These are phyloP conservation scores for Millerozyma miso DNA, from an alignment of 805 yeast species.

Conservation along the genomic window DNA sequence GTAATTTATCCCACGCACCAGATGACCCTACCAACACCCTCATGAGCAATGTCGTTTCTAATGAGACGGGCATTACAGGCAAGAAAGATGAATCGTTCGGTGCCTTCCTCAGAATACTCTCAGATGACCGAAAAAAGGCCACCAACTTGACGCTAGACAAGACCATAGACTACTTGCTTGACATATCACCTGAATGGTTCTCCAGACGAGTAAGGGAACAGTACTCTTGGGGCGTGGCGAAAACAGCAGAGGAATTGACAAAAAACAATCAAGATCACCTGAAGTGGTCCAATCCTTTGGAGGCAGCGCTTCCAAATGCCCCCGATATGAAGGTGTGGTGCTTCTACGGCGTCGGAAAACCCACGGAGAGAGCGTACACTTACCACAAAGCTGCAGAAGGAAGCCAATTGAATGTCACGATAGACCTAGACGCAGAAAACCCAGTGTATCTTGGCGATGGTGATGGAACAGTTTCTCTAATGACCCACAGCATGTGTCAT, in stretches of 20 bases:
- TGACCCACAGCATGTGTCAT: slow-evolving; percentile 88
- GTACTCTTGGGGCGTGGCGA: slow-evolving; percentile 77
- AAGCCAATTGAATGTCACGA: slow-evolving; percentile 59
- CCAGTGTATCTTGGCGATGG: slow-evolving; percentile 87
- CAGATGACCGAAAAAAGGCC: slow-evolving; percentile 21
- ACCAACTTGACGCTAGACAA: slow-evolving; percentile 60
- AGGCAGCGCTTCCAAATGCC: slow-evolving; percentile 87
- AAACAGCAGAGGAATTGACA: slow-evolving; percentile 51
- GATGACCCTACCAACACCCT: slow-evolving; percentile 52
- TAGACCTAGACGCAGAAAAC: slow-evolving; percentile 56
- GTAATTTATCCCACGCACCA: slow-evolving; percentile 61
- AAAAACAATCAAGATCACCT: slow-evolving; percentile 65
- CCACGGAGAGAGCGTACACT: slow-evolving; percentile 89
- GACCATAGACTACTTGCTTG: slow-evolving; percentile 62
- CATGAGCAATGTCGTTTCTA: slow-evolving; percentile 14
- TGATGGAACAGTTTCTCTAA: slow-evolving; percentile 88
- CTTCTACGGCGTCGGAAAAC: slow-evolving; percentile 94
- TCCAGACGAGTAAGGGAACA: slow-evolving; percentile 57
- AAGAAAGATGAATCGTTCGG: slow-evolving; percentile 52
- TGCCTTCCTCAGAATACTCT: slow-evolving; percentile 63
- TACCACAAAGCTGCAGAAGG: slow-evolving; percentile 62
- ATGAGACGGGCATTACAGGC: slow-evolving; percentile 11
- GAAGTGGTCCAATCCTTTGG: slow-evolving; percentile 94
- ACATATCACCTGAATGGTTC: slow-evolving; percentile 76
- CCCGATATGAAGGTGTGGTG: slow-evolving; percentile 88